Evolutionary conservation across 2,329 filamentous ascomycete genomes (phyloP).

Genomic region (Fusarium sp.): DNA sequence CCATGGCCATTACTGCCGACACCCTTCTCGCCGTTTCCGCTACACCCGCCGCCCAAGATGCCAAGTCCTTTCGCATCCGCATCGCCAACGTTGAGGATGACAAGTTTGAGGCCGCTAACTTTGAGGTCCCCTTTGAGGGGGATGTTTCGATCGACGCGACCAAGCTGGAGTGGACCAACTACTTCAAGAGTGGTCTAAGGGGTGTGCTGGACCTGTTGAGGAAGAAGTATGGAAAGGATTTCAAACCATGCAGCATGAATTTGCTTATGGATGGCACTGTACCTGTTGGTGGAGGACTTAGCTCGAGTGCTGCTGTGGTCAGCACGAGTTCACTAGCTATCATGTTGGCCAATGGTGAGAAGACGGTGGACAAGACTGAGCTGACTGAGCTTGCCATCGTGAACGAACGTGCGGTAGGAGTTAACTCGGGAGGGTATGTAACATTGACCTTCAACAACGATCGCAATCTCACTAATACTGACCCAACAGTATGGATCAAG

Average conservation of each 20-base stretch:
- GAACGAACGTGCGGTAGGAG: constrained; percentile 91
- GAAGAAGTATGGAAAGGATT: constrained; percentile 69
- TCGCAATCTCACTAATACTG: constrained; percentile 23
- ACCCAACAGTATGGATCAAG: constrained; percentile 86
- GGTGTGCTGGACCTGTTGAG: constrained; percentile 83
- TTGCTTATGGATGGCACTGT: constrained; percentile 92
- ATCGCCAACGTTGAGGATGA: constrained; percentile 81
- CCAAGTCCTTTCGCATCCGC: constrained; percentile 72
- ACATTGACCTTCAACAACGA: neutral
- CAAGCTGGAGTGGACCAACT: constrained; percentile 95
- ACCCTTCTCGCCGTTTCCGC: constrained; percentile 83
- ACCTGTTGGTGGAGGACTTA: constrained; percentile 89
- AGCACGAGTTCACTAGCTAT: constrained; percentile 90
- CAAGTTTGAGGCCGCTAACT: constrained; percentile 81
- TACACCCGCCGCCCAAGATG: constrained; percentile 59
- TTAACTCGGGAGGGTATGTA: constrained; percentile 90
- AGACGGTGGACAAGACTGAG: constrained; percentile 86
- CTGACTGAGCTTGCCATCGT: constrained; percentile 93
- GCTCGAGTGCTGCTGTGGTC: constrained; percentile 93
- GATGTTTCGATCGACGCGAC: constrained; percentile 84
- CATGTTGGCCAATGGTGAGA: constrained; percentile 84
- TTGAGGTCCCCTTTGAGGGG: constrained; percentile 72
- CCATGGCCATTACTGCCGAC: constrained; percentile 94
- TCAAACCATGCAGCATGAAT: constrained; percentile 79
- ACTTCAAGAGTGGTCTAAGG: constrained; percentile 91